Conservation (phyloP, 306 rosid genomes). For the Vachellia pachyceras region DNA sequence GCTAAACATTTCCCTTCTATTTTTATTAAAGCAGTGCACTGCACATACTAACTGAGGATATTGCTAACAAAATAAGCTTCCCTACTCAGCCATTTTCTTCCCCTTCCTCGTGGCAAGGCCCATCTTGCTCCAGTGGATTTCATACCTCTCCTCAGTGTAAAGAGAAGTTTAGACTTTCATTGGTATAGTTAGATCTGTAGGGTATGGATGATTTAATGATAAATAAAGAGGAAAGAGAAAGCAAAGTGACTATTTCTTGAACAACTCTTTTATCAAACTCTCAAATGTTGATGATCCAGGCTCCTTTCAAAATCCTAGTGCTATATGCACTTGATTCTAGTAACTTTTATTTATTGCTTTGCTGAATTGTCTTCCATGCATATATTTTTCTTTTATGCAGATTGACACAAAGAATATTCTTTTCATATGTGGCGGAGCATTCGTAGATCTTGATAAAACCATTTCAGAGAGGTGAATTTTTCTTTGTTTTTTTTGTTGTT, state of each 20-base stretch:
- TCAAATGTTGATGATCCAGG: conserved; percentile 10
- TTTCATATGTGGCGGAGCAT: conserved; percentile 94
- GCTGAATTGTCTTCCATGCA: not conserved
- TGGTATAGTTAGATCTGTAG: conserved; percentile 1
- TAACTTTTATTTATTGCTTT: conserved; percentile 12
- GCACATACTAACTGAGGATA: not conserved
- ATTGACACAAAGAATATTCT: conserved; percentile 90
- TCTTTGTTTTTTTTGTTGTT: not conserved
- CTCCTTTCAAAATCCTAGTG: conserved; percentile 18
- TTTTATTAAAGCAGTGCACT: not conserved
- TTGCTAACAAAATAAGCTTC: conserved; percentile 3
- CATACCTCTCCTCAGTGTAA: not conserved
- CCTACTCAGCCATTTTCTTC: conserved; percentile 1
- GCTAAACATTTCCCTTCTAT: not conserved
- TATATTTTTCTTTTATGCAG: conserved; percentile 50
- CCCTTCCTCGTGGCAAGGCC: not conserved
- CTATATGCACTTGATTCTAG: conserved; percentile 24
- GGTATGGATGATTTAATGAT: conserved; percentile 10
- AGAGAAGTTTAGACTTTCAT: not conserved
- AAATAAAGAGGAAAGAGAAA: conserved; percentile 12
- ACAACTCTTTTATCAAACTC: not conserved
- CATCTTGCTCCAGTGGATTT: not conserved
- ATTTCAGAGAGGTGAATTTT: conserved; percentile 80
- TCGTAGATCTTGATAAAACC: conserved; percentile 88
- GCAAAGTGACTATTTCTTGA: conserved; percentile 9